These are phyloP conservation scores for Artemisia argyi DNA, from an alignment of 129 eudicot genomes.

Conservation along the genomic window DNA sequence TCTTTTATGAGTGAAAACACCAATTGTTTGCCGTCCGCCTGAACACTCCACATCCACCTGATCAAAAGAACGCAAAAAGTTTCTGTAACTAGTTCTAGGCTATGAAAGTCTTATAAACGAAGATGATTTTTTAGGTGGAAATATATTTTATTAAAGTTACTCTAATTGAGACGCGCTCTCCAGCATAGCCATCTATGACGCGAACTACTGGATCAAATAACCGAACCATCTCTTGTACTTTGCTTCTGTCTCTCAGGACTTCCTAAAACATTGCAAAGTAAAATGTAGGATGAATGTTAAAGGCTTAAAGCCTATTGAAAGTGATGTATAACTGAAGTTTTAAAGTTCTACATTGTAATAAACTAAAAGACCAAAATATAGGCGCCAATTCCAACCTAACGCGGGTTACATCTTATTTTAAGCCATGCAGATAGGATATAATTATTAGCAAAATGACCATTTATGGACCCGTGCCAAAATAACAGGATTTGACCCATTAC, in stretches of 20 bases:
- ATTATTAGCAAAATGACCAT: no score
- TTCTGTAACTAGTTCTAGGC: slow-evolving; percentile 9
- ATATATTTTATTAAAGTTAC: slow-evolving; percentile 32
- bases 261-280: slow-evolving; percentile 51
- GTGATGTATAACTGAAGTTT: neutral
- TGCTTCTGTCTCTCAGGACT: slow-evolving; percentile 71
- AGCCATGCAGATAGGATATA: no score
- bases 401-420: no score
- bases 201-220: slow-evolving; percentile 91
- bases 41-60: slow-evolving; percentile 97
- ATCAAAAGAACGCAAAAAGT: slow-evolving; percentile 12
- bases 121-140: neutral
- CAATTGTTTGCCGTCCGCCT: slow-evolving; percentile 68
- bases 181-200: slow-evolving; percentile 69
- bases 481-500: slow-evolving; percentile 1
- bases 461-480: neutral
- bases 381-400: neutral
- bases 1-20: slow-evolving; percentile 76
- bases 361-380: neutral
- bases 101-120: neutral
- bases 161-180: slow-evolving; percentile 91
- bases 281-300: slow-evolving; percentile 7
- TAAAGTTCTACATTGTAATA: no score
- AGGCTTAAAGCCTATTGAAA: neutral
- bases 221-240: slow-evolving; percentile 76